Evolutionary conservation across 2,329 filamentous ascomycete species (phyloP).

Genomic region (Basipetospora chlamydospora): DNA sequence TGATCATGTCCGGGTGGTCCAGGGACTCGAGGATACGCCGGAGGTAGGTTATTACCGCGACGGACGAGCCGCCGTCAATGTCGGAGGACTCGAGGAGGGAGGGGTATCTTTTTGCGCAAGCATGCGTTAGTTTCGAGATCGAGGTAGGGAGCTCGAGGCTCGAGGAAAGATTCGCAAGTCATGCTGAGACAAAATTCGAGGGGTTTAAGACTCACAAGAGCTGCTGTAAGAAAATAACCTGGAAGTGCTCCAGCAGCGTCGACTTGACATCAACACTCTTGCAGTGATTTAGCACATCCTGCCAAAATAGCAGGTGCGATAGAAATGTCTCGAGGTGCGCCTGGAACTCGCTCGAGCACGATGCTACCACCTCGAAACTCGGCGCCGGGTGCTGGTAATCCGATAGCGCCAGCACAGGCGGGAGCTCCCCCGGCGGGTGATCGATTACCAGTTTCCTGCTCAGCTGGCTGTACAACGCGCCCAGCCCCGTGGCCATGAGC

Average conservation of each 20-base stretch:
- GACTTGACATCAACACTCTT: conserved; percentile 82
- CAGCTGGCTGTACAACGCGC: conserved; percentile 54
- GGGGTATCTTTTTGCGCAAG: conserved; percentile 69
- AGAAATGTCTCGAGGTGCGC: conserved; percentile 86
- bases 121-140: no score
- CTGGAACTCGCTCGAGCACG: conserved; percentile 62
- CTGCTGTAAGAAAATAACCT: conserved; percentile 90
- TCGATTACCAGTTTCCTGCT: conserved; percentile 71
- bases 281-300: conserved; percentile 94
- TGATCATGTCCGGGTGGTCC: conserved; percentile 86
- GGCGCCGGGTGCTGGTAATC: conserved; percentile 68
- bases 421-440: conserved; percentile 58
- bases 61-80: conserved; percentile 89
- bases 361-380: conserved; percentile 56
- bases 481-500: conserved; percentile 89
- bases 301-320: conserved; percentile 93
- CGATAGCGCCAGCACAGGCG: conserved; percentile 74
- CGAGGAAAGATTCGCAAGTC: no score
- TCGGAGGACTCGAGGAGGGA: conserved; percentile 94
- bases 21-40: conserved; percentile 80
- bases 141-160: no score
- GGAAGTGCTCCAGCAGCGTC: conserved; percentile 89
- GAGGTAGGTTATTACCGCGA: conserved; percentile 88
- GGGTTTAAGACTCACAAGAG: conserved; percentile 67
- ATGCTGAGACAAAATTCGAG: no score